A percentile compares a stretch with the other conserved stretches of the same genome.
Conservation (phyloP, 306 rosid species). For the Rosa lucieae region DNA sequence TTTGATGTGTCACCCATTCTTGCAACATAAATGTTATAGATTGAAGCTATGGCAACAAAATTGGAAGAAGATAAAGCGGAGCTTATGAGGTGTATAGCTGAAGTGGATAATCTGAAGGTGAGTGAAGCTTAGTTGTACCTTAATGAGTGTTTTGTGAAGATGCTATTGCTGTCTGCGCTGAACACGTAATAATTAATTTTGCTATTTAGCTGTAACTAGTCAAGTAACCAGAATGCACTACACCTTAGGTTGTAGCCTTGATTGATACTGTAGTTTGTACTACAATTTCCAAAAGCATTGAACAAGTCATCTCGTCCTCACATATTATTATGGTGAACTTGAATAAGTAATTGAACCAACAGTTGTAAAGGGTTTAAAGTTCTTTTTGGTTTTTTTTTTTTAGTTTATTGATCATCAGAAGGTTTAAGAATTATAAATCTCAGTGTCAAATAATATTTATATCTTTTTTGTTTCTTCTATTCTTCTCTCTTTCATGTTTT, state of each 20-base stretch:
- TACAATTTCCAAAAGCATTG: background rate
- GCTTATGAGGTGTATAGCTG: conserved; percentile 46
- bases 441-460: background rate
- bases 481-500: background rate
- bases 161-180: background rate
- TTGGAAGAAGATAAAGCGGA: conserved; percentile 68
- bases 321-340: conserved; percentile 3
- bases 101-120: conserved; percentile 69
- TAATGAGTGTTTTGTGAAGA: conserved; percentile 19
- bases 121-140: conserved; percentile 26
- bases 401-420: background rate
- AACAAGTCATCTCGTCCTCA: background rate
- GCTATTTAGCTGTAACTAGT: background rate
- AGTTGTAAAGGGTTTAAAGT: background rate
- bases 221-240: background rate
- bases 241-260: background rate
- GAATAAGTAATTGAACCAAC: background rate
- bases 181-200: background rate
- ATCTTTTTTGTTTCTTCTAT: background rate
- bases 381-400: background rate
- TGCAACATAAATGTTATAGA: conserved; percentile 44
- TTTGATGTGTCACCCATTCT: conserved; percentile 6
- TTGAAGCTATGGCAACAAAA: conserved; percentile 55
- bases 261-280: background rate
- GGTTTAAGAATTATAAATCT: background rate